Percentiles rank a stretch among this genome's conserved stretches.
Conservation (phyloP, 2,329 filamentous ascomycete species). For the Phialemoniopsis sp. region DNA sequence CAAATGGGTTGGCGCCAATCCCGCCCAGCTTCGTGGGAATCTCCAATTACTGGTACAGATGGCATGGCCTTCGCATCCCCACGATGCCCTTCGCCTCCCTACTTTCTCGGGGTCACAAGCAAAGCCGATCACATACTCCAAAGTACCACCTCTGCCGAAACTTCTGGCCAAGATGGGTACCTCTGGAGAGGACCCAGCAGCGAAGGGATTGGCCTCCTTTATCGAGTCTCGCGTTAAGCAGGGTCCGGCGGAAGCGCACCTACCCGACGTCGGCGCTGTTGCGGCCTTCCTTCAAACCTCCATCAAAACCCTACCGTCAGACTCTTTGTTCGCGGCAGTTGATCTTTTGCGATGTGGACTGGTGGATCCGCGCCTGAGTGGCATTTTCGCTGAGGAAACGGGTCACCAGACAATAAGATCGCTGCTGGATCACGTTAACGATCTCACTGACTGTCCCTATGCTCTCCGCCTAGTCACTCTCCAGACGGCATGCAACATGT, state of each 20-base stretch:
- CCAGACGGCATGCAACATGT: conserved; percentile 82
- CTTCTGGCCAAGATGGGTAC: conserved; percentile 72
- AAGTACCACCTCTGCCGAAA: conserved; percentile 79
- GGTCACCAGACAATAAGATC: conserved; percentile 58
- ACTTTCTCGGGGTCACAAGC: conserved; percentile 60
- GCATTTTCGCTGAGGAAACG: conserved; percentile 76
- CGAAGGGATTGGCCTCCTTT: conserved; percentile 66
- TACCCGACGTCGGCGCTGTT: conserved; percentile 68
- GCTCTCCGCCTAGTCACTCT: conserved; percentile 78
- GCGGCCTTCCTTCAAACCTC: conserved; percentile 55
- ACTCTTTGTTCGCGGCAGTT: conserved; percentile 74
- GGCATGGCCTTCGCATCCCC: conserved; percentile 72
- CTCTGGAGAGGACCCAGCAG: conserved; percentile 50
- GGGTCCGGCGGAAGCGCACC: conserved; percentile 59
- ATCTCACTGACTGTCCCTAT: conserved; percentile 63
- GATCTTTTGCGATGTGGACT: conserved; percentile 79
- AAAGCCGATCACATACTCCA: conserved; percentile 69
- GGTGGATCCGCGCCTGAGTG: conserved; percentile 72
- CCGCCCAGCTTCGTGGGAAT: conserved; percentile 63
- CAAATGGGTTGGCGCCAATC: conserved; percentile 76
- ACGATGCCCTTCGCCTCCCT: conserved; percentile 67
- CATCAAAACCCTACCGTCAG: conserved; percentile 51
- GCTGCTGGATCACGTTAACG: conserved; percentile 57
- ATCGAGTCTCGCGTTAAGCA: conserved; percentile 57
- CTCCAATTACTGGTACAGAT: conserved; percentile 71